These are phyloP conservation scores for Rutstroemia sp. DNA, from an alignment of 2,329 filamentous ascomycete species.

Conservation along the genomic window DNA sequence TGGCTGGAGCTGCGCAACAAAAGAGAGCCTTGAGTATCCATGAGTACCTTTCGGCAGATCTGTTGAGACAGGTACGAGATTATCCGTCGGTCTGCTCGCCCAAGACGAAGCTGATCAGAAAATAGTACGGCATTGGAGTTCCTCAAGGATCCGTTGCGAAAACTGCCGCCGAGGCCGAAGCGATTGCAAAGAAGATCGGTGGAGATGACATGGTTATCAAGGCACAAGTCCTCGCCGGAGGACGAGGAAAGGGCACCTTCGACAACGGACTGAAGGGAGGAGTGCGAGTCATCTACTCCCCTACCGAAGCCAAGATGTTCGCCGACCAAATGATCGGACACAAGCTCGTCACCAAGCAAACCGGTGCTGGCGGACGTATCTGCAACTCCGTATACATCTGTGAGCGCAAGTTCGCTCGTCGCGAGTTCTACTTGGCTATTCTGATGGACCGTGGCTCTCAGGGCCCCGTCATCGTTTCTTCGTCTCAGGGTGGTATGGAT, in stretches of 20 bases:
- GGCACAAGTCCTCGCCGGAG: conserved; percentile 95
- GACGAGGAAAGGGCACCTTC: conserved; percentile 94
- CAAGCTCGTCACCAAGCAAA: conserved; percentile 99
- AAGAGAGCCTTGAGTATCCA: conserved; percentile 94
- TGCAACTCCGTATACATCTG: conserved; percentile 99
- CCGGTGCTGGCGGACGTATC: conserved; percentile 82
- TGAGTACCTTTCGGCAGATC: conserved; percentile 93
- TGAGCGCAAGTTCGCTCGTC: conserved; percentile 98
- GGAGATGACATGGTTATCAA: conserved; percentile 99
- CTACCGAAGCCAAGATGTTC: conserved; percentile 93
- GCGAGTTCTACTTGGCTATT: conserved; percentile 98
- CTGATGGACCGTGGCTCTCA: conserved; percentile 95
- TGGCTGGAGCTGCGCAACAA: conserved; percentile 60
- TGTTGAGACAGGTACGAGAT: conserved; percentile 61
- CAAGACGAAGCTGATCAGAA: conserved; percentile 24
- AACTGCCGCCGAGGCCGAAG: conserved; percentile 79
- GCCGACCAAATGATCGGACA: conserved; percentile 99
- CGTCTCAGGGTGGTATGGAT: conserved; percentile 98
- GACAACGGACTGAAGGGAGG: conserved; percentile 98
- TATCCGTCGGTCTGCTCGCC: not conserved
- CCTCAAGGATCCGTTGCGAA: conserved; percentile 84
- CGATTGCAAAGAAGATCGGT: conserved; percentile 83
- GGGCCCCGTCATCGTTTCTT: conserved; percentile 91
- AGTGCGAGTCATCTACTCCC: conserved; percentile 98
- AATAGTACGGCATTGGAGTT: conserved; percentile 89